These are phyloP conservation scores for Saturnispora sekii DNA, from an alignment of 805 yeast species.

Conservation along the genomic window DNA sequence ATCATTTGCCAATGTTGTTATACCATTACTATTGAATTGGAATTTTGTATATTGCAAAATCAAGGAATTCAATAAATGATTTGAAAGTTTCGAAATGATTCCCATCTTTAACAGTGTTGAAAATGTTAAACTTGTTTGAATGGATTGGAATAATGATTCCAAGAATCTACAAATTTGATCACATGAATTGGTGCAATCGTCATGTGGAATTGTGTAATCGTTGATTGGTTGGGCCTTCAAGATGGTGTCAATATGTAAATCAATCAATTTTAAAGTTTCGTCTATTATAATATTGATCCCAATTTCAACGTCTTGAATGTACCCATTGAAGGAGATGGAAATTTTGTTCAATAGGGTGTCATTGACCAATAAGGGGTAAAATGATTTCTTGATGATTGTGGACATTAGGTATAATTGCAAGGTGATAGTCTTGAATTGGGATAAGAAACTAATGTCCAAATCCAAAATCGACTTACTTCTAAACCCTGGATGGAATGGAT, in stretches of 20 bases:
- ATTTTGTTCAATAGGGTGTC: slow-evolving; percentile 14
- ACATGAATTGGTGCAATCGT: slow-evolving; percentile 64
- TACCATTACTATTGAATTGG: slow-evolving; percentile 74
- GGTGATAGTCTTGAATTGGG: slow-evolving; percentile 18
- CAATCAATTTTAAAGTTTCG: slow-evolving; percentile 46
- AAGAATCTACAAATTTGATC: slow-evolving; percentile 46
- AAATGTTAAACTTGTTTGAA: slow-evolving; percentile 25
- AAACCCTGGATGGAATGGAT: slow-evolving; percentile 18
- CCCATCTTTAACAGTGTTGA: slow-evolving; percentile 18
- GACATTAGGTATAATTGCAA: slow-evolving; percentile 48
- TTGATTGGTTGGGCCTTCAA: slow-evolving; percentile 55
- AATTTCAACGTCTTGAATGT: slow-evolving; percentile 36
- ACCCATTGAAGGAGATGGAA: slow-evolving; percentile 19
- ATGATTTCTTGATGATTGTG: slow-evolving; percentile 61
- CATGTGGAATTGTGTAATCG: slow-evolving; percentile 38
- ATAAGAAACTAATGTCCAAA: slow-evolving; percentile 15
- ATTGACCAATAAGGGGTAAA: slow-evolving; percentile 54
- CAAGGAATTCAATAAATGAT: slow-evolving; percentile 38
- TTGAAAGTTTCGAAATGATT: slow-evolving; percentile 16
- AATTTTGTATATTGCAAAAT: slow-evolving; percentile 67
- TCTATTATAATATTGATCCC: slow-evolving; percentile 55
- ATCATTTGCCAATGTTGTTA: slow-evolving; percentile 72
- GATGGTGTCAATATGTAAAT: slow-evolving; percentile 39
- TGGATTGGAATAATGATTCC: slow-evolving; percentile 30
- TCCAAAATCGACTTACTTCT: slow-evolving; percentile 20